Percentiles rank a stretch among this genome's conserved stretches.
These are phyloP conservation scores for Zygoascus biomembranicola DNA, from an alignment of 805 yeast genomes.

Conservation along the genomic window DNA sequence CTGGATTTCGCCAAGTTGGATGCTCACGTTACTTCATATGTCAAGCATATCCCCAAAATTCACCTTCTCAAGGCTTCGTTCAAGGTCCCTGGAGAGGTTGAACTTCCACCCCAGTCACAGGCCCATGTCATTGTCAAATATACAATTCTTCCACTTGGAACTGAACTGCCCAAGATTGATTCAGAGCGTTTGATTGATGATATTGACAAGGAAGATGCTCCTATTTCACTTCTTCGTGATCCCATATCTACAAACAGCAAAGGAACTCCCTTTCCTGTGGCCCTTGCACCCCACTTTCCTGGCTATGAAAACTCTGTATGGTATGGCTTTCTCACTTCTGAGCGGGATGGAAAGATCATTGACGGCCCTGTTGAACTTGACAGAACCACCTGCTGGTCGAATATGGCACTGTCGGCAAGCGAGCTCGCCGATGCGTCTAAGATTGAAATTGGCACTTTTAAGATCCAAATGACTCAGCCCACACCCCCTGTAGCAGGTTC, in stretches of 20 bases:
- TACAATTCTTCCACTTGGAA: slow-evolving; percentile 63
- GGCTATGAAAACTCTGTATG: slow-evolving; percentile 41
- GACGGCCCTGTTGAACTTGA: slow-evolving; percentile 55
- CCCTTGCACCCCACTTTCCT: slow-evolving; percentile 75
- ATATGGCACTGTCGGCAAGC: slow-evolving; percentile 46
- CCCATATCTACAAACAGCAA: slow-evolving; percentile 58
- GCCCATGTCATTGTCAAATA: slow-evolving; percentile 72
- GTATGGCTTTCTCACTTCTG: slow-evolving; percentile 61
- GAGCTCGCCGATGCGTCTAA: slow-evolving; percentile 34
- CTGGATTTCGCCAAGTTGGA: slow-evolving; percentile 3
- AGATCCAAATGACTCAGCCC: slow-evolving; percentile 63
- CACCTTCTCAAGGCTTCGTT: slow-evolving; percentile 64
- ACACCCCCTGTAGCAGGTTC: slow-evolving; percentile 68
- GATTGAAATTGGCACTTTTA: slow-evolving; percentile 57
- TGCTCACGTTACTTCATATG: slow-evolving; percentile 1
- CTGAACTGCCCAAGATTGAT: slow-evolving; percentile 16
- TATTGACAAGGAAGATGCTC: slow-evolving; percentile 13
- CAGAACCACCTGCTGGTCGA: slow-evolving; percentile 41
- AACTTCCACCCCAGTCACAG: slow-evolving; percentile 61
- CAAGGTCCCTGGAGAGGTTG: slow-evolving; percentile 77
- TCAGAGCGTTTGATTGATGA: slow-evolving; percentile 16
- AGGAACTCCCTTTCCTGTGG: slow-evolving; percentile 64
- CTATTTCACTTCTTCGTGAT: slow-evolving; percentile 47
- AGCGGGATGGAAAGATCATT: slow-evolving; percentile 70
- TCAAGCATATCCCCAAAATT: slow-evolving; percentile 53